Percentiles rank a stretch among this genome's conserved stretches.
These are phyloP conservation scores for maize (Zea mays) DNA, from an alignment of 176 grass and related monocot species.

Conservation along the genomic window Zm-B73-REFERENCE-NAM-5.0 NC_050096.1:55381501-55382000, in stretches of 20 bases:
- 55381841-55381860: neutral
- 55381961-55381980: too few relatives aligned
- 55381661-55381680: conserved; percentile 36
- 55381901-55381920: too few relatives aligned
- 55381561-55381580: conserved; percentile 38
- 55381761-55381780: neutral
- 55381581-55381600: conserved; percentile 40
- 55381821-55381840: neutral
- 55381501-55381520: neutral
- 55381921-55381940: too few relatives aligned
- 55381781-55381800: neutral
- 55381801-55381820: neutral
- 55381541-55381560: conserved; percentile 12
- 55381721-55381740: conserved; percentile 22
- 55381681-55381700: conserved; percentile 24
- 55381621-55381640: conserved; percentile 13
- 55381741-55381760: conserved; percentile 3
- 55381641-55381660: neutral
- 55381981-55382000: too few relatives aligned
- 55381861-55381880: neutral
- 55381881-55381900: too few relatives aligned
- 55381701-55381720: conserved; percentile 21
- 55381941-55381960: too few relatives aligned
- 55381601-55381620: conserved; percentile 39
- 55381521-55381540: conserved; percentile 37